phyloP scores from a whole-genome alignment of 768 basidiomycete genomes.

The Macrolepiota fuliginosa region DNA sequence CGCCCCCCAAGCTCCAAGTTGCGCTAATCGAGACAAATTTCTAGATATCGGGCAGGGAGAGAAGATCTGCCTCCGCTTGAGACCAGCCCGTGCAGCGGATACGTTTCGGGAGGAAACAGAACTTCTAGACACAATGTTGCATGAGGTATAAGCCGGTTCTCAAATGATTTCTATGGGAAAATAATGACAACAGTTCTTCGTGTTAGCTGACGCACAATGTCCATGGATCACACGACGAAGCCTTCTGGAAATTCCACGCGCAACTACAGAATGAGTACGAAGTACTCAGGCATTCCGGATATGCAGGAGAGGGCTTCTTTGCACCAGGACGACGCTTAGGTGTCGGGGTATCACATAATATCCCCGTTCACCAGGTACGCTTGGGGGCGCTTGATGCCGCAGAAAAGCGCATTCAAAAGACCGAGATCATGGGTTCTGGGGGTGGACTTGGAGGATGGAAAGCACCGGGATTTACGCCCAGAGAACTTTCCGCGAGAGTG shows the following conservation, averaged over 20 bases:
- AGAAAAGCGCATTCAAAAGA: constrained; percentile 59
- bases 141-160: constrained; percentile 58
- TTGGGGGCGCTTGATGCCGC: constrained; percentile 75
- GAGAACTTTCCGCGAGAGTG: constrained; percentile 69
- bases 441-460: constrained; percentile 49
- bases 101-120: constrained; percentile 54
- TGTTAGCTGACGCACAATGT: constrained; percentile 82
- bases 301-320: constrained; percentile 90
- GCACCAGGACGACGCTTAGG: constrained; percentile 72
- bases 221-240: constrained; percentile 83
- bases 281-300: constrained; percentile 73
- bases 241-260: constrained; percentile 71
- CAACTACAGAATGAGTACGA: constrained; percentile 85
- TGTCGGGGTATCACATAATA: constrained; percentile 60
- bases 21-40: too few relatives aligned
- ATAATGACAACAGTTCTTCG: too few relatives aligned
- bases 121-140: constrained; percentile 82
- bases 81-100: constrained; percentile 65
- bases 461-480: constrained; percentile 46
- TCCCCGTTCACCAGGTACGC: constrained; percentile 52
- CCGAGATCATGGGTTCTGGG: constrained; percentile 33
- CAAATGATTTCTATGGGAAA: neutral
- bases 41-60: constrained; percentile 76
- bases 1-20: too few relatives aligned
- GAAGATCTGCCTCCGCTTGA: constrained; percentile 80